These are phyloP conservation scores for Quercus phellos DNA, from an alignment of 331 rosid species.

Conservation along the genomic window DNA sequence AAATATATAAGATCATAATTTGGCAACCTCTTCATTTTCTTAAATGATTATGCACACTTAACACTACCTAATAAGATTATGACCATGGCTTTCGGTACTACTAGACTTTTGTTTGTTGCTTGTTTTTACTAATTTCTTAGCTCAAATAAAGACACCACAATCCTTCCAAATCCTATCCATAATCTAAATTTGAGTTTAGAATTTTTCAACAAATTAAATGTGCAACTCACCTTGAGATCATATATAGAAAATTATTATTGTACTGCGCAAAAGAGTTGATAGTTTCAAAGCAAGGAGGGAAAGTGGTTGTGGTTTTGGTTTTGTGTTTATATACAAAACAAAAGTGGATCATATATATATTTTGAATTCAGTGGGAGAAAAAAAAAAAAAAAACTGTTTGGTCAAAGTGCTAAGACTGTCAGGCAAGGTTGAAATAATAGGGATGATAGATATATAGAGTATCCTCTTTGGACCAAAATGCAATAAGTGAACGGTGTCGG, in stretches of 20 bases:
- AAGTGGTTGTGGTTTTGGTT: background rate
- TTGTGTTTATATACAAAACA: background rate
- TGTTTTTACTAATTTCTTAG: background rate
- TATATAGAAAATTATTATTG: background rate
- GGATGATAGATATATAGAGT: background rate
- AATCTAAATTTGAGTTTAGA: background rate
- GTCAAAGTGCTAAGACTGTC: background rate
- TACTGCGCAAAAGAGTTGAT: background rate
- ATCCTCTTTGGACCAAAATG: background rate
- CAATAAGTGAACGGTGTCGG: constrained; percentile 15
- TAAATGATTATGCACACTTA: background rate
- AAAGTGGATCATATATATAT: background rate
- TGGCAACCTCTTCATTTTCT: constrained; percentile 25
- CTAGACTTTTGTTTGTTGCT: background rate
- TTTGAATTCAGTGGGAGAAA: background rate
- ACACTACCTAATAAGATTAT: constrained; percentile 6
- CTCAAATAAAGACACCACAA: background rate
- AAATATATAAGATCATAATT: constrained; percentile 30
- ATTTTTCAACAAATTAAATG: background rate
- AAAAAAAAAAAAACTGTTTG: background rate
- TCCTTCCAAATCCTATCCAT: background rate
- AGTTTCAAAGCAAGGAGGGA: background rate
- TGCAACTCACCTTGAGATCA: background rate
- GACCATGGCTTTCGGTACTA: background rate
- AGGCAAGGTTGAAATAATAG: background rate